A percentile compares a stretch with the other conserved stretches of the same genome.
phyloP scores from a whole-genome alignment of 108 stramenopile genomes.

The Cyclotella baltica region DNA sequence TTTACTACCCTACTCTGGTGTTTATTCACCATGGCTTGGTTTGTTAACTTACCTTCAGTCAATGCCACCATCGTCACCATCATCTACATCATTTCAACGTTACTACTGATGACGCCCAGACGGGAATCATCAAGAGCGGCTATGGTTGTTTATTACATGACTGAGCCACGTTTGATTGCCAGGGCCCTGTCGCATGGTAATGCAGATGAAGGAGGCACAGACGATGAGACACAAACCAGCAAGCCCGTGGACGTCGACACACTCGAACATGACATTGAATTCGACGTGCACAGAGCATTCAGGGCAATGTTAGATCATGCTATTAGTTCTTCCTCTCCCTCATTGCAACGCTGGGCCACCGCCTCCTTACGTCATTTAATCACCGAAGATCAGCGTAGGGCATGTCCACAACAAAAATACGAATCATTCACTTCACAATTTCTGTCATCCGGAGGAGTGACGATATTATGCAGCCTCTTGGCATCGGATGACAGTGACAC shows the following conservation, averaged over 20 bases:
- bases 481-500: slow-evolving; percentile 82
- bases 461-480: slow-evolving; percentile 81
- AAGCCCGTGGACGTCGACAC: slow-evolving; percentile 18
- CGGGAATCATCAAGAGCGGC: no score
- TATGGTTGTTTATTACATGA: slow-evolving; percentile 63
- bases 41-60: no score
- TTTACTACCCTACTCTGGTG: no score
- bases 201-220: slow-evolving; percentile 5
- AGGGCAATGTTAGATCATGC: slow-evolving; percentile 79
- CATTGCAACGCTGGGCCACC: slow-evolving; percentile 83
- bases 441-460: slow-evolving; percentile 73
- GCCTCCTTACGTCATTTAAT: slow-evolving; percentile 73
- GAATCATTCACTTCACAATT: slow-evolving; percentile 73
- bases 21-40: no score
- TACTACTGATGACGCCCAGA: no score
- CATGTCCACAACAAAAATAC: slow-evolving; percentile 63
- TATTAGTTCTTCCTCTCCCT: slow-evolving; percentile 65
- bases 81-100: no score
- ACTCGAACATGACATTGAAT: slow-evolving; percentile 8
- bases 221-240: slow-evolving; percentile 17
- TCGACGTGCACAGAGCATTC: slow-evolving; percentile 69
- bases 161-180: slow-evolving; percentile 62
- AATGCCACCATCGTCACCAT: no score
- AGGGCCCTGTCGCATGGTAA: slow-evolving; percentile 19
- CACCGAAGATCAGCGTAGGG: slow-evolving; percentile 75